Evolutionary conservation across 1,139 yeast genomes (phyloP), one percentile per base, ranked within the genome.

Genomic region (Blastobotrys petasosporus): DNA sequence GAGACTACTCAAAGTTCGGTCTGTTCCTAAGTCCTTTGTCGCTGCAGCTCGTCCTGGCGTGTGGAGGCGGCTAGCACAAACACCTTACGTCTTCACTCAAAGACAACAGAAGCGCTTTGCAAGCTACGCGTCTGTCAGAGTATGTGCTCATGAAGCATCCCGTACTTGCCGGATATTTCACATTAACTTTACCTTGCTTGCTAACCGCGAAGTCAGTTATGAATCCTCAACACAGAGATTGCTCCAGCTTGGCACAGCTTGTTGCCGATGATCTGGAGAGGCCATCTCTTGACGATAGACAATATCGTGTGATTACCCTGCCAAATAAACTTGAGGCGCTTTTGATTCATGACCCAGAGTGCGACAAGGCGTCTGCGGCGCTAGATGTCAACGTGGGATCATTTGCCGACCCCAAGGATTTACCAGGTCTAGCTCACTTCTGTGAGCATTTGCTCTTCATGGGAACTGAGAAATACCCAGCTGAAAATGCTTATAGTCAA

Each of bases 391-490:
- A 85, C 57, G 92, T 88, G 20, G 98, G 98, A 15, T 76, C 96
- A 3, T 85, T 83, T 62, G 77, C 85, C 43, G 97, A 92, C 60
- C 86, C 85, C 13, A 72, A 75, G 43, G 70, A 74, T 28, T 65
- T 87, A 29, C 83, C 90, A 2, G 98, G 98, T 1, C 70, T 92
- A 51, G 98, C 98, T 2, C 98, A 92, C 66, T 92, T 92, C 65
- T 88, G 97, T 67, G 98, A 92, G 68, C 98, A 92, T 66, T 72
- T 92, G 55, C 71, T 92, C 51, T 92, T 92, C 64, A 87, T 92
- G 96, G 98, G 98, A n/a, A 90, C 97, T 3, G 73, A 77, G 55
- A 90, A 88, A 66, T 92, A 83, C 59, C 98, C 98, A 0, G 73
- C 76, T 50, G 98, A 92, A 64, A 88, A 87, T 63, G 97, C 87